Conservation (phyloP, 2,329 filamentous ascomycete genomes). For the Fusarium oxysporum region DNA sequence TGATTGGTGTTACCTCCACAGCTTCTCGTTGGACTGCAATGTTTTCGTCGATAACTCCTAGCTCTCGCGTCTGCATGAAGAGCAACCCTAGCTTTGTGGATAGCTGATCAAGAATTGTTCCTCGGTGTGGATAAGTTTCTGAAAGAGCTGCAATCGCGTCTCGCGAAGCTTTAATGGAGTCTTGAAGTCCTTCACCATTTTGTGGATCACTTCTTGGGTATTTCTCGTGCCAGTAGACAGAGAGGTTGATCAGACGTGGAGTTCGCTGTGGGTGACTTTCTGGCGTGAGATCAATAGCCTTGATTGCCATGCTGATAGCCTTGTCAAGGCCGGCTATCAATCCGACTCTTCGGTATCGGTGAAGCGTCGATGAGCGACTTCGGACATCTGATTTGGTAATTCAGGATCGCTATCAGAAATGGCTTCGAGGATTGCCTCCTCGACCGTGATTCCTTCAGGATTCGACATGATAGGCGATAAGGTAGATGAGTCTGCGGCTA, state of each 20-base stretch:
- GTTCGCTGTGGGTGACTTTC: background rate
- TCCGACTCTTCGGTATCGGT: background rate
- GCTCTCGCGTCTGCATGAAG: background rate
- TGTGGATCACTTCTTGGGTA: background rate
- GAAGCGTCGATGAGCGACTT: background rate
- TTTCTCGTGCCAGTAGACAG: background rate
- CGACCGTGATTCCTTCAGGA: background rate
- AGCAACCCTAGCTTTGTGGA: background rate
- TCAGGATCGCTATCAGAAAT: background rate
- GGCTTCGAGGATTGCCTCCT: background rate
- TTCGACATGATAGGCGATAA: background rate
- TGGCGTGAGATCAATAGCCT: background rate
- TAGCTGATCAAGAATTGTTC: background rate
- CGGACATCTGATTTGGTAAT: background rate
- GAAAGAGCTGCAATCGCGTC: background rate
- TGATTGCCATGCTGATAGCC: background rate
- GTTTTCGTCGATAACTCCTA: background rate
- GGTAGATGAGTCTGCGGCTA: background rate
- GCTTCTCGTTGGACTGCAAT: background rate
- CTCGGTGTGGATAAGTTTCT: background rate
- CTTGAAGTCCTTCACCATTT: background rate
- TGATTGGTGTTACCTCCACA: background rate
- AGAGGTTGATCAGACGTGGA: background rate
- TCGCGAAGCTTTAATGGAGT: background rate
- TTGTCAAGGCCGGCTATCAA: background rate